These are phyloP conservation scores for Panicum virgatum DNA, from an alignment of 202 grass and related monocot genomes.

Conservation along the genomic window DNA sequence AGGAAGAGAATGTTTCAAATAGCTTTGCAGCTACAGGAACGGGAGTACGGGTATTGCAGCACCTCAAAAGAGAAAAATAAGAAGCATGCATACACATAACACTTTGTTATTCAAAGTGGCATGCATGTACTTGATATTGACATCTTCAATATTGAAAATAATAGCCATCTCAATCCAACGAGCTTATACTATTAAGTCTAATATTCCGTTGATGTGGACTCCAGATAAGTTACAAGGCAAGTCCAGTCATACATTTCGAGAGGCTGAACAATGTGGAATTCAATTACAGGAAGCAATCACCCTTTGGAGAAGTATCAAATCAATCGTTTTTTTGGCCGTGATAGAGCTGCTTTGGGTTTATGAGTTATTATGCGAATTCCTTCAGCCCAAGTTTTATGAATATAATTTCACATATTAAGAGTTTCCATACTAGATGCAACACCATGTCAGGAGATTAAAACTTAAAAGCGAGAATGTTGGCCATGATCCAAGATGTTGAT, in stretches of 20 bases:
- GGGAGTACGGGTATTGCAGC: background rate
- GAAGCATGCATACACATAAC: background rate
- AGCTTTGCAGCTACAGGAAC: background rate
- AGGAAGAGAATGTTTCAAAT: background rate
- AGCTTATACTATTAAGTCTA: conserved; percentile 35
- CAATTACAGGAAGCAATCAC: background rate
- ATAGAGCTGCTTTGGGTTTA: background rate
- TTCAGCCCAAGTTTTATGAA: background rate
- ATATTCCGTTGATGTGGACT: conserved; percentile 34
- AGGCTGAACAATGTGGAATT: conserved; percentile 23
- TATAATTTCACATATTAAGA: background rate
- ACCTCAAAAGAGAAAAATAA: background rate
- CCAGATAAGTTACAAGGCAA: background rate
- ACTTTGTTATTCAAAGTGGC: conserved; percentile 10
- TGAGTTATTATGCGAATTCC: background rate
- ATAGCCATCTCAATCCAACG: conserved; percentile 10
- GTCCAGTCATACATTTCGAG: conserved; percentile 33
- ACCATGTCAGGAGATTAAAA: background rate
- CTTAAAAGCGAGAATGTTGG: background rate
- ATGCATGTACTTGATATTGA: conserved; percentile 12
- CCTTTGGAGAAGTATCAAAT: background rate
- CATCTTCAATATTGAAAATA: conserved; percentile 25
- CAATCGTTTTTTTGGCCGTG: background rate
- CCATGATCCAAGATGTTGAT: too few species aligned
- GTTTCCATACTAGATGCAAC: background rate